Conservation (phyloP, 2,329 filamentous ascomycete genomes). For the Sporothrix brasiliensis region DNA sequence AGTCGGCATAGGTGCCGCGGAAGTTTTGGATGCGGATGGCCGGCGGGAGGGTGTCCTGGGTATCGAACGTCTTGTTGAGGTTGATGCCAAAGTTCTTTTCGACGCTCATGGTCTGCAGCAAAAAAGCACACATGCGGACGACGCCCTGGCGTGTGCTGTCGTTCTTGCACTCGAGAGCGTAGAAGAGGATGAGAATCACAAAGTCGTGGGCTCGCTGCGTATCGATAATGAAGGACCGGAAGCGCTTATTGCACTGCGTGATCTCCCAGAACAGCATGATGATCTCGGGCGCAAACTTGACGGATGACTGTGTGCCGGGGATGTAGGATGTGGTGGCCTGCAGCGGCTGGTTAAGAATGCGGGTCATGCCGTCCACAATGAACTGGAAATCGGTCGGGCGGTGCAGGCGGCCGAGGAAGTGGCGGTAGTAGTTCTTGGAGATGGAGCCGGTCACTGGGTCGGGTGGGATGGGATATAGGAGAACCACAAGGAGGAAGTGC, state of each 20-base stretch:
- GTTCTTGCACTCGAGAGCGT: conserved; percentile 84
- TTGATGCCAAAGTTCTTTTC: conserved; percentile 88
- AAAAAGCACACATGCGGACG: conserved; percentile 95
- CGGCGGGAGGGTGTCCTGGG: conserved; percentile 81
- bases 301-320: conserved; percentile 75
- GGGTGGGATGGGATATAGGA: conserved; percentile 80
- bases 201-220: conserved; percentile 93
- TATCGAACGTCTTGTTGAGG: conserved; percentile 85
- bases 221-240: conserved; percentile 94
- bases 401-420: conserved; percentile 87
- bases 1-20: conserved; percentile 88
- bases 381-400: conserved; percentile 97
- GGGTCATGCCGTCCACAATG: conserved; percentile 89
- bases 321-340: conserved; percentile 88
- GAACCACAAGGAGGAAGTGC: conserved; percentile 81
- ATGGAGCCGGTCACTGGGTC: conserved; percentile 38
- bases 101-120: conserved; percentile 91
- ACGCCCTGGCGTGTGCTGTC: conserved; percentile 88
- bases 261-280: conserved; percentile 98
- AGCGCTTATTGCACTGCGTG: conserved; percentile 95
- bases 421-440: conserved; percentile 90
- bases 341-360: conserved; percentile 88
- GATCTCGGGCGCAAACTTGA: conserved; percentile 91
- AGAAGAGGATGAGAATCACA: conserved; percentile 85
- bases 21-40: conserved; percentile 84